Evolutionary conservation across 345 rosid species (phyloP).

Genomic region (Reutealis trisperma): DNA sequence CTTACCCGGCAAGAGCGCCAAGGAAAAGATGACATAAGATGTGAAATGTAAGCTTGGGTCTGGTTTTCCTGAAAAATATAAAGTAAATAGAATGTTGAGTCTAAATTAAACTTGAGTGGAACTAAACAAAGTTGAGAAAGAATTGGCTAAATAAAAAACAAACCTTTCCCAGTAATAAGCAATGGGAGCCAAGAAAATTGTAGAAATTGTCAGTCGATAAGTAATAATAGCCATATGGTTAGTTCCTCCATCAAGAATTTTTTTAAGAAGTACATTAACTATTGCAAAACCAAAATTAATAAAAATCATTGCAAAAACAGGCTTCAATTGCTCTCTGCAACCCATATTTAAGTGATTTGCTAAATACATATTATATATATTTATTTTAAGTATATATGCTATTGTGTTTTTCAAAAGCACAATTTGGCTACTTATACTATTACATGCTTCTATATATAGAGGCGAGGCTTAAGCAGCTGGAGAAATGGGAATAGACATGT

Average conservation of each 20-base stretch:
- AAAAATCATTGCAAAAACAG: slow-evolving; percentile 16
- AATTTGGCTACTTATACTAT: neutral
- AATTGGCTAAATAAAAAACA: too few relatives aligned
- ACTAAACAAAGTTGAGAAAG: neutral
- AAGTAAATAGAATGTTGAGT: too few relatives aligned
- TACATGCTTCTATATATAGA: slow-evolving; percentile 4
- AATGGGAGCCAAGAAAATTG: slow-evolving; percentile 28
- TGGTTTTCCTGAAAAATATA: slow-evolving; percentile 27
- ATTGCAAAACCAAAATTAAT: slow-evolving; percentile 24
- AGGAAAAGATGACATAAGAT: slow-evolving; percentile 30
- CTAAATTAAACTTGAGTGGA: neutral
- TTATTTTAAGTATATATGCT: neutral
- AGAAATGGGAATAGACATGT: neutral
- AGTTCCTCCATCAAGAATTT: slow-evolving; percentile 26
- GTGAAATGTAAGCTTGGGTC: slow-evolving; percentile 26
- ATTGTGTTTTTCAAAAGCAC: too few relatives aligned
- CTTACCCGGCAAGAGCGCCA: slow-evolving; percentile 31
- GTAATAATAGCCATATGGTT: slow-evolving; percentile 29
- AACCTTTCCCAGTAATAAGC: slow-evolving; percentile 34
- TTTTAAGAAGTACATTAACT: slow-evolving; percentile 30
- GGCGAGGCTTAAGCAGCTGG: neutral
- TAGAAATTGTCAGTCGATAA: slow-evolving; percentile 19
- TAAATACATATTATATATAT: too few relatives aligned
- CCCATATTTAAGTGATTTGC: neutral
- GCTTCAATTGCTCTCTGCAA: slow-evolving; percentile 16